Evolutionary conservation across 1,139 yeast species (phyloP).

Genomic region (Schwanniomyces etchellsii): DNA sequence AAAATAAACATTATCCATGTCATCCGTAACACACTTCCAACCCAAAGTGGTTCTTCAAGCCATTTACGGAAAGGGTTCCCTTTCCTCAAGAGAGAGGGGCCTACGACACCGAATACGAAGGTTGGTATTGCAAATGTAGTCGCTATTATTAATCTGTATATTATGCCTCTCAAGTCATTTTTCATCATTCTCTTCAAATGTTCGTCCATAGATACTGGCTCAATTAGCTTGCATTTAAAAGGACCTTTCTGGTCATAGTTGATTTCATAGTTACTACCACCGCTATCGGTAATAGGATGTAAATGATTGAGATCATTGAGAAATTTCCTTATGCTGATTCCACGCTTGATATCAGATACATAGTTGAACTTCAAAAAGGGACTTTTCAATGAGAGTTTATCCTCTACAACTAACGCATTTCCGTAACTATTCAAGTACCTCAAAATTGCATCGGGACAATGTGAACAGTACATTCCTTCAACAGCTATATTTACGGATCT

Average conservation of each 20-base stretch:
- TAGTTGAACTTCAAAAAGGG: slow-evolving; percentile 64
- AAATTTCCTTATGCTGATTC: slow-evolving; percentile 48
- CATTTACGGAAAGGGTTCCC: slow-evolving; percentile 40
- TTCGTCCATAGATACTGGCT: slow-evolving; percentile 58
- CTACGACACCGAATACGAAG: slow-evolving; percentile 61
- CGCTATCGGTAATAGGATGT: slow-evolving; percentile 19
- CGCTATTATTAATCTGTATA: slow-evolving; percentile 44
- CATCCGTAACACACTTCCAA: slow-evolving; percentile 54
- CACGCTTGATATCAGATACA: slow-evolving; percentile 46
- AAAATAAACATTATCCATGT: slow-evolving; percentile 63
- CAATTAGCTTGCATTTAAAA: slow-evolving; percentile 51
- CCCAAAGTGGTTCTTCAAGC: slow-evolving; percentile 60
- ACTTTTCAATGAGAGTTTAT: slow-evolving; percentile 47
- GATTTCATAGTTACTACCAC: slow-evolving; percentile 16
- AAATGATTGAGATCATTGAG: slow-evolving; percentile 43
- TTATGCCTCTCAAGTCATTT: slow-evolving; percentile 43
- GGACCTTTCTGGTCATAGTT: slow-evolving; percentile 19
- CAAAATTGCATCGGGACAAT: slow-evolving; percentile 59
- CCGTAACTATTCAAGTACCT: slow-evolving; percentile 49
- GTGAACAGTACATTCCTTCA: slow-evolving; percentile 67
- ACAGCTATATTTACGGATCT: slow-evolving; percentile 54
- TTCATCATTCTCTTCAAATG: slow-evolving; percentile 48
- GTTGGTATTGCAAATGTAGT: slow-evolving; percentile 61
- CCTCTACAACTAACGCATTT: slow-evolving; percentile 50
- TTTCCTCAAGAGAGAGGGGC: slow-evolving; percentile 55